Percentiles rank a stretch among this genome's conserved stretches.
phyloP scores from a whole-genome alignment of 352 stramenopile species.

The Globisporangium radiosum region DNA sequence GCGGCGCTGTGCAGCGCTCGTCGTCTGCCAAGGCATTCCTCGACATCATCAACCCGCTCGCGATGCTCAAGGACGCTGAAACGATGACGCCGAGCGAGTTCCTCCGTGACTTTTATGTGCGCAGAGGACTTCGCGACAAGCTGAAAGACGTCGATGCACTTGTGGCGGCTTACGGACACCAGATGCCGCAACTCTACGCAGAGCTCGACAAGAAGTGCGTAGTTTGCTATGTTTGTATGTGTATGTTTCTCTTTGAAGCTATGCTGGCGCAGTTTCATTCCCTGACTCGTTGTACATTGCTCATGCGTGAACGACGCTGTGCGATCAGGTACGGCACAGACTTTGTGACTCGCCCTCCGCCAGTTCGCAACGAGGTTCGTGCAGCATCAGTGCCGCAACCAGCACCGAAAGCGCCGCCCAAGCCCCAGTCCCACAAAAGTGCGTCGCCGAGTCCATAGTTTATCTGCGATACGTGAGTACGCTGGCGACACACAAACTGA shows the following conservation, averaged over 20 bases:
- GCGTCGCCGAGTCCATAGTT: conserved; percentile 1
- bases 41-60: conserved; percentile 46
- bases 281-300: no score
- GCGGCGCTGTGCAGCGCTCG: neutral
- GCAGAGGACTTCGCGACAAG: conserved; percentile 51
- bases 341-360: conserved; percentile 44
- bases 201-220: conserved; percentile 69
- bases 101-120: conserved; percentile 69
- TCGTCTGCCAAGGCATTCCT: conserved; percentile 31
- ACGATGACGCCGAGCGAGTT: conserved; percentile 53
- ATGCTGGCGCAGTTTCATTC: no score
- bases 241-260: no score
- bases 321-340: conserved; percentile 49
- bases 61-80: conserved; percentile 45
- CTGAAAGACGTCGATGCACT: conserved; percentile 63
- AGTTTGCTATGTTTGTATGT: no score
- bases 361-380: conserved; percentile 27
- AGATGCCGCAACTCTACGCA: conserved; percentile 47
- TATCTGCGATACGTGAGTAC: no score
- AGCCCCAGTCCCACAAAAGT: conserved; percentile 65
- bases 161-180: conserved; percentile 39
- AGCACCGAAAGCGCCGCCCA: conserved; percentile 27
- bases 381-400: conserved; percentile 15
- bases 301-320: no score
- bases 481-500: neutral